Base-by-base conservation (phyloP, 2,329 filamentous ascomycete species). In the Pseudogymnoascus sp. region DNA sequence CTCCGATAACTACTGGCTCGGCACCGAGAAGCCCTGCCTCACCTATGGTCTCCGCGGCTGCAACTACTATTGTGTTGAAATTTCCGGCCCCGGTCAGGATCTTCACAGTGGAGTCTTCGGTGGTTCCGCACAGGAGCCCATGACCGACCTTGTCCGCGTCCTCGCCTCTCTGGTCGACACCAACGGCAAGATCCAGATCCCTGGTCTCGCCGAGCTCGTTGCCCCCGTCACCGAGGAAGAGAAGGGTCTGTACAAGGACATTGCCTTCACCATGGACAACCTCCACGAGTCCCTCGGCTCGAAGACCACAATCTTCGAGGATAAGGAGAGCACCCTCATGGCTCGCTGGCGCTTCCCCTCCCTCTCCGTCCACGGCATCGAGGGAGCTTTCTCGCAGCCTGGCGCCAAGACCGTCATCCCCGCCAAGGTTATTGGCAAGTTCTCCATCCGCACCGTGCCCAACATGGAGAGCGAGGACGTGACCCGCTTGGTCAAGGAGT, bases 1-100 rank as follows among this genome's bases (percentile, higher is more conserved):
- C 75, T 96, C 92, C 60, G 95, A 99, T 79, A 99, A 99, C 84
- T 99, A 99, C 86, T 99, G 95, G 95, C 87, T 99, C 43, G 95
- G 95, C 65, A 98, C 95, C 5, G 92, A 98, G 83, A 97, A 97
- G 84, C 95, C 95, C 11, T 99, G 95, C 77, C 80, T 99, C 73
- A 99, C 95, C 8, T 99, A 99, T 76, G 95, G 95, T 71, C 89
- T 99, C 67, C 90, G 95, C 70, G 95, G 95, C 63, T 96, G 91
- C 86, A 98, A 96, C 81, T 99, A 99, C 84, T 99, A 98, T 82
- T 90, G 89, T 62, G 79, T 99, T 70, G 90, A 95, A 78, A 82
- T 99, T 68, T 92, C 90, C 7, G 95, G 95, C 0, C 95, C 95
- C 10, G 95, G 88, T 43, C 90, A 93, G 69, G 95, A 99, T 76